These are phyloP conservation scores for Metschnikowia kofuensis DNA, from an alignment of 805 yeast genomes.

Conservation along the genomic window DNA sequence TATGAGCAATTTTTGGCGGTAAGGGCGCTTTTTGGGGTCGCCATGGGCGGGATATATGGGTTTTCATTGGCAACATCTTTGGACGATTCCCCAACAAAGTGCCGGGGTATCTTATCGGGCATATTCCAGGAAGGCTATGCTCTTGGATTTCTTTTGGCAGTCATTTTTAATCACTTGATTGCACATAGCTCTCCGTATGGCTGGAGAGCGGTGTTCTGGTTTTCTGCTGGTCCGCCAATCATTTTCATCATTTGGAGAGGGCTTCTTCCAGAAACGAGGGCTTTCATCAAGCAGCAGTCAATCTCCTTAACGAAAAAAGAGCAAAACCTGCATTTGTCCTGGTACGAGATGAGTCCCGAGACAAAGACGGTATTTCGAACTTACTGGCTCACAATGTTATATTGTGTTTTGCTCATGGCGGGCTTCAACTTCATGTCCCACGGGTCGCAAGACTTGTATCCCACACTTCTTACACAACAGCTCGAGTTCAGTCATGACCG, in stretches of 20 bases:
- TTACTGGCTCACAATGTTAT: constrained; percentile 62
- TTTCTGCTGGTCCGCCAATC: constrained; percentile 66
- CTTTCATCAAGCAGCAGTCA: constrained; percentile 32
- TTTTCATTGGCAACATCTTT: constrained; percentile 64
- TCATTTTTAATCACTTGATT: constrained; percentile 62
- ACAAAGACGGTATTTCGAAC: constrained; percentile 30
- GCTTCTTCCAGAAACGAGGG: constrained; percentile 56
- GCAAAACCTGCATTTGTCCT: constrained; percentile 3
- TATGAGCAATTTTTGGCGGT: constrained; percentile 59
- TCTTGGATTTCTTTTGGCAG: constrained; percentile 64
- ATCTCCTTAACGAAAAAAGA: constrained; percentile 9
- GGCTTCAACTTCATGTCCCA: constrained; percentile 43
- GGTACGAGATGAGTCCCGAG: constrained; percentile 12
- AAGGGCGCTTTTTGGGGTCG: constrained; percentile 60
- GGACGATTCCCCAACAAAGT: constrained; percentile 57
- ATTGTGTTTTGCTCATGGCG: constrained; percentile 49
- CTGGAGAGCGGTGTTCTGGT: constrained; percentile 70
- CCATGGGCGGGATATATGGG: constrained; percentile 73
- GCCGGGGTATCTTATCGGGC: constrained; percentile 61
- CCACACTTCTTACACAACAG: constrained; percentile 37
- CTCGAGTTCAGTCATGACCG: constrained; percentile 30
- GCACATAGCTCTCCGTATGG: constrained; percentile 43
- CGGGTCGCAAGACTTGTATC: constrained; percentile 42
- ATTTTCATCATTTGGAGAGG: constrained; percentile 57
- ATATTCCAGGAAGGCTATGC: constrained; percentile 81